Evolutionary conservation across 495 filamentous ascomycete species (phyloP), one percentile per base, ranked within the genome.

Genomic region (Neurospora discreta): DNA sequence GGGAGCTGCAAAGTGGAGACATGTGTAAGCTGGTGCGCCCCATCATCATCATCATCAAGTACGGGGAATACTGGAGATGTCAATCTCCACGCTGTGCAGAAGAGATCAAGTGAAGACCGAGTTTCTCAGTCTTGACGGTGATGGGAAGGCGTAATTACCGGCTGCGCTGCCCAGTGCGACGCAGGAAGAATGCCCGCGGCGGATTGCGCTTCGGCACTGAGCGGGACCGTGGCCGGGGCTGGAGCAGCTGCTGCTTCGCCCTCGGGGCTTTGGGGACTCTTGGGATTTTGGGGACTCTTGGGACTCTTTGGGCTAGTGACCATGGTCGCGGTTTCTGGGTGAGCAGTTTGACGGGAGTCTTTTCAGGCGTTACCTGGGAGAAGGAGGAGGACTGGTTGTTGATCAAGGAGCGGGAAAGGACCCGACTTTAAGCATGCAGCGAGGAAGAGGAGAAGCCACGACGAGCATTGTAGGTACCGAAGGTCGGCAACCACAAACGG

Each of bases 151-250:
- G 26, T 11, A 30, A 0, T 60, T 60, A 60, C 52, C 23, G 52
- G 13, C 6, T 60, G 52, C 2, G 13, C 26, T 26, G 26, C 9
- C 70, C 70, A 71, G 46, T 71, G 70, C 36, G 60, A 38, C 2
- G 70, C 46, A 30, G 70, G 70, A 65, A 71, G 44, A 38, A 71
- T 71, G 15, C 44, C 70, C 30, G 52, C 26, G 52, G 52, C 52
- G 13, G 1, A 18, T 33, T 60, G 52, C 3, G 52, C 52, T 9
- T 60, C 52, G 52, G 26, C 20, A 15, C 52, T 60, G 52, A 60
- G 52, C 52, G 23, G 52, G 13, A 23, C 26, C 23, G 23, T 5
- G 23, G 23, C 46, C 46, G 46, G 23, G 23, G 46, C 44, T 6
- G 44, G 44, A 9, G 52, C 23, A 15, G 46, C 23, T 30, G 20